Conservation (phyloP, 306 rosid genomes). For the Cicer chorassanicum region DNA sequence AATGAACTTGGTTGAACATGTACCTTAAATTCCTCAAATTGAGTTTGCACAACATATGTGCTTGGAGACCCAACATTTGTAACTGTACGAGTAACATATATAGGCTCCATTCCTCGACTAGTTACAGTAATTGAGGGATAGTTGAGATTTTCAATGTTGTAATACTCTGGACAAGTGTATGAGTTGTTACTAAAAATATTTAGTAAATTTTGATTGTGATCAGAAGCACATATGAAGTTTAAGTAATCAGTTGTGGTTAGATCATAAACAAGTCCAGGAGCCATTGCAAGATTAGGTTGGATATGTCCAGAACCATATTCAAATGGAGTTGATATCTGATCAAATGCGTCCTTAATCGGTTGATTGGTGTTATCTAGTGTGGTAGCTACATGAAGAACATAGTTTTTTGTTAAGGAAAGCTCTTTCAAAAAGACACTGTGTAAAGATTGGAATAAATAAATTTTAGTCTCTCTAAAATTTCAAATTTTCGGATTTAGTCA, state of each 20-base stretch:
- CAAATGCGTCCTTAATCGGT: constrained; percentile 45
- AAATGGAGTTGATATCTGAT: constrained; percentile 55
- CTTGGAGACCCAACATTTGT: constrained; percentile 68
- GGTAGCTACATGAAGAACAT: constrained; percentile 47
- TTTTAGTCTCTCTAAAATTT: no score
- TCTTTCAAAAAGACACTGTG: no score
- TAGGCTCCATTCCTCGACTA: constrained; percentile 32
- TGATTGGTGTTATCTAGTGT: constrained; percentile 44
- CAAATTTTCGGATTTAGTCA: no score
- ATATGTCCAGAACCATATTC: constrained; percentile 71
- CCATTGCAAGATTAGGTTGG: constrained; percentile 60
- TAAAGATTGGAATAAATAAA: no score
- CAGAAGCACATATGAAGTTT: constrained; percentile 68
- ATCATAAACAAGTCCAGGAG: constrained; percentile 72
- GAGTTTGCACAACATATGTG: constrained; percentile 50
- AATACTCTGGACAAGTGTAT: constrained; percentile 48
- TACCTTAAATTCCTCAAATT: constrained; percentile 48
- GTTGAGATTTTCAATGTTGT: constrained; percentile 55
- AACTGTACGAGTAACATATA: constrained; percentile 54
- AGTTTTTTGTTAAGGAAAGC: neutral
- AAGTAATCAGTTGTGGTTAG: constrained; percentile 54
- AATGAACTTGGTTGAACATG: constrained; percentile 52
- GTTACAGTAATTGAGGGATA: constrained; percentile 66
- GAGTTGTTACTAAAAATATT: constrained; percentile 26
- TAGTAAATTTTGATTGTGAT: constrained; percentile 37